These are phyloP conservation scores for Russula emetica DNA, from an alignment of 768 basidiomycete genomes.

Conservation along the genomic window DNA sequence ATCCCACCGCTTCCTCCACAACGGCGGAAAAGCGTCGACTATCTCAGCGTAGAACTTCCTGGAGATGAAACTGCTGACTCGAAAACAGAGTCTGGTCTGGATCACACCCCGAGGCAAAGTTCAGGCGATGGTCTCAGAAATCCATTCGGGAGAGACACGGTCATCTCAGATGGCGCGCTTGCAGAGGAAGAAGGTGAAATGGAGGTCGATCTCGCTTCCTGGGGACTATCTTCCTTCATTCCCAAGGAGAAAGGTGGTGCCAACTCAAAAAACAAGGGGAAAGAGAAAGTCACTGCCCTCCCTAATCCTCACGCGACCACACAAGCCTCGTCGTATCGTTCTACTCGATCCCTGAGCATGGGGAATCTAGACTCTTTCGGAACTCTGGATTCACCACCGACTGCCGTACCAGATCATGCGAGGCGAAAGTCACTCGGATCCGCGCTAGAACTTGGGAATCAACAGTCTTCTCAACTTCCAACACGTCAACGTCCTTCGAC, in stretches of 20 bases:
- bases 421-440: constrained; percentile 58
- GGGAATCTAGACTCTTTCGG: constrained; percentile 57
- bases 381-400: constrained; percentile 38
- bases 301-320: constrained; percentile 44
- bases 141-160: constrained; percentile 66
- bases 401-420: constrained; percentile 32
- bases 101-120: constrained; percentile 47
- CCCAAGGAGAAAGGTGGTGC: constrained; percentile 55
- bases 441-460: constrained; percentile 49
- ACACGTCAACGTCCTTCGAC: constrained; percentile 49
- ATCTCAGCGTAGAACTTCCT: constrained; percentile 64
- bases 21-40: constrained; percentile 54
- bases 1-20: constrained; percentile 46
- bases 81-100: constrained; percentile 43
- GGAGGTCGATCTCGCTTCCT: constrained; percentile 78
- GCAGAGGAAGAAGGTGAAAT: constrained; percentile 51
- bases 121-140: constrained; percentile 67
- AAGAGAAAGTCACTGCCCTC: constrained; percentile 38
- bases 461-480: constrained; percentile 40
- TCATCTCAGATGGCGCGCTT: constrained; percentile 48
- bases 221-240: constrained; percentile 78
- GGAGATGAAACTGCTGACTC: constrained; percentile 44
- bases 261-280: constrained; percentile 37
- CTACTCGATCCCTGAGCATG: constrained; percentile 59
- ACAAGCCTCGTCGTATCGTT: constrained; percentile 20